Base-by-base conservation (phyloP, 2,329 filamentous ascomycete species). In the Chlorencoelia australis region DNA sequence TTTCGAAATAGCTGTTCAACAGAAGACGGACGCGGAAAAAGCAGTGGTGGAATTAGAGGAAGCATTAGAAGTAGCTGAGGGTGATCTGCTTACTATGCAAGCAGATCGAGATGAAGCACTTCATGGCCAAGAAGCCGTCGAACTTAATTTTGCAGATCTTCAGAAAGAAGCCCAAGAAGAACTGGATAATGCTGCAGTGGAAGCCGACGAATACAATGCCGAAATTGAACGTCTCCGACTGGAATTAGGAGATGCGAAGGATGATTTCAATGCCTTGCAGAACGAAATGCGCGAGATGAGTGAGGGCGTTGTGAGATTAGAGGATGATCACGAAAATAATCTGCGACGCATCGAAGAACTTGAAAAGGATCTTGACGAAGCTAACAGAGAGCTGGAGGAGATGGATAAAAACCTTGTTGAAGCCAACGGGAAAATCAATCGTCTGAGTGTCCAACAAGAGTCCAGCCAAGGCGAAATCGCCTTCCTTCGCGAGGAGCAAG, bases 401-500 rank as follows among this genome's bases (percentile, higher is more conserved):
- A 69, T 94, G 44, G 89, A 95, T 58, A 76, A 82, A 57, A 83
- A 83, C 55, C 73, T 95, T 11, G 71, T 79, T 26, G 89, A 96
- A 55, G 69, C 85, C 5, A 89, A 89, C 54, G 77, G 82, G 49
- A 96, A 96, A 67, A 80, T 82, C 31, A 82, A 94, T 52, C 76
- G 88, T 35, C 69, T 96, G 3, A 80, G 82, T 4, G 85, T 98
- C 20, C 88, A 96, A 55, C 81, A 89, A 46, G 91, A 98, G 60
- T 94, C 85, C 4, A 81, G 82, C 39, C 89, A 95, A 51, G 81
- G 81, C 41, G 91, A 98, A 59, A 93, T 96, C 60, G 79, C 84
- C 1, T 98, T 98, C 69, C 61, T 98, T 33, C 79, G 91, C 2
- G 91, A 98, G 56, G 91, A 98, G 64, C 91, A 98, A 59, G 91